These are phyloP conservation scores for Eugenia klotzschiana DNA, from an alignment of 441 rosid genomes.

Conservation along the genomic window DNA sequence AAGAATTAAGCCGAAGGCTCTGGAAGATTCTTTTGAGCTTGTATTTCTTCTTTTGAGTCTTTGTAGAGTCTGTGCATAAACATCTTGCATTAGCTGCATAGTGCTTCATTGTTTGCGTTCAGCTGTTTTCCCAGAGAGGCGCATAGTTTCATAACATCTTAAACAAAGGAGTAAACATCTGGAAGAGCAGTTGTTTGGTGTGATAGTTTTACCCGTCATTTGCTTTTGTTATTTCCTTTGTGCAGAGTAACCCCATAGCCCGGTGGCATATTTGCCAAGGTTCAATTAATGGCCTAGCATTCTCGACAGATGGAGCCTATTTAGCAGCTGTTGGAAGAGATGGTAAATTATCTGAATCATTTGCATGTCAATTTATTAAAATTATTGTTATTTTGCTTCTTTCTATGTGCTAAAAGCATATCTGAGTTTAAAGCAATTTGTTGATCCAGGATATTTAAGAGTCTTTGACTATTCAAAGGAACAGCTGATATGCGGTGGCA, in stretches of 20 bases:
- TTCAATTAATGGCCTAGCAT: slow-evolving; percentile 72
- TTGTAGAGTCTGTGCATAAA: neutral
- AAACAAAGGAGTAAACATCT: neutral
- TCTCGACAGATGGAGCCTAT: slow-evolving; percentile 69
- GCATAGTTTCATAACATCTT: neutral
- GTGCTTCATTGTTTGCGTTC: neutral
- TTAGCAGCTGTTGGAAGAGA: slow-evolving; percentile 97
- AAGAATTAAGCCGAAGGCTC: neutral
- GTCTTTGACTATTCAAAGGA: slow-evolving; percentile 81
- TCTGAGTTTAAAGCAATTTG: slow-evolving; percentile 6
- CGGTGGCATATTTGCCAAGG: slow-evolving; percentile 98
- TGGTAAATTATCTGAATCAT: slow-evolving; percentile 28
- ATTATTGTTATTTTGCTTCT: neutral
- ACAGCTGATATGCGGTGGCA: slow-evolving; percentile 82
- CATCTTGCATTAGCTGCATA: neutral
- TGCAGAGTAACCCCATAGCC: slow-evolving; percentile 90
- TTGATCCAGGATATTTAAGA: slow-evolving; percentile 58
- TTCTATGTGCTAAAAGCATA: neutral
- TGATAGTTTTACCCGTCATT: neutral
- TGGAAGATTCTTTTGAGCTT: neutral
- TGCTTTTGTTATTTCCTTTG: neutral
- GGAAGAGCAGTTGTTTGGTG: neutral
- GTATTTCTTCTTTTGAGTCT: neutral
- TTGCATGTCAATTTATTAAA: neutral
- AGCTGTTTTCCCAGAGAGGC: neutral